These are phyloP conservation scores for Globisporangium spiculum DNA, from an alignment of 352 stramenopile species.

Conservation along the genomic window DNA sequence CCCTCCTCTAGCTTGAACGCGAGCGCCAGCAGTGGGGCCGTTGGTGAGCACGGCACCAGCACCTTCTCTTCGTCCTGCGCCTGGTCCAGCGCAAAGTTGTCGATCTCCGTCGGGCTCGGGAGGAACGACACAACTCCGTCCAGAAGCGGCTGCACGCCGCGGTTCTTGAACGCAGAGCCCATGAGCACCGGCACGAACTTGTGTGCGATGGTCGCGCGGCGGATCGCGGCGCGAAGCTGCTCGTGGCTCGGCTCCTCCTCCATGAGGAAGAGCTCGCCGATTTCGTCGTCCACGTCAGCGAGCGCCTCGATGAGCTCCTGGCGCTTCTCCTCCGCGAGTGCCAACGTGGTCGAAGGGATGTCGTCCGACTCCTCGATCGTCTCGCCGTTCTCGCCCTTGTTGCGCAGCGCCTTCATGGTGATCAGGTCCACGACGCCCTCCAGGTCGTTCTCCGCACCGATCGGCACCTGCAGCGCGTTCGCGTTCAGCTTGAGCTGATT, in stretches of 20 bases:
- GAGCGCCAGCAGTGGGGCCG: conserved; percentile 94
- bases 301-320: conserved; percentile 93
- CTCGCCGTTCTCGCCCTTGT: conserved; percentile 91
- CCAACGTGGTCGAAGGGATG: conserved; percentile 86
- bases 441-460: conserved; percentile 95
- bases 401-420: conserved; percentile 85
- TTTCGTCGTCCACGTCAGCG: conserved; percentile 98
- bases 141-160: conserved; percentile 97
- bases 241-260: conserved; percentile 93
- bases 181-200: conserved; percentile 99
- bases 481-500: conserved; percentile 97
- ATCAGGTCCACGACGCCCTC: conserved; percentile 97
- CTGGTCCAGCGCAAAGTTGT: conserved; percentile 96
- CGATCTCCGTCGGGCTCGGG: conserved; percentile 91
- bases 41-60: conserved; percentile 79
- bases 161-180: conserved; percentile 98
- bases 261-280: conserved; percentile 99
- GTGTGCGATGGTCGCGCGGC: conserved; percentile 93
- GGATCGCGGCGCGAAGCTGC: conserved; percentile 93
- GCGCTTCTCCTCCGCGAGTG: conserved; percentile 88
- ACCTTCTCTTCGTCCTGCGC: conserved; percentile 90
- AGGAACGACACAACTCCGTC: conserved; percentile 98
- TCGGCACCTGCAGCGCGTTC: conserved; percentile 95
- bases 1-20: conserved; percentile 99
- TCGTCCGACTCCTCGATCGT: conserved; percentile 86